These are phyloP conservation scores for Trichosporon sp. DNA, from an alignment of 1,284 basidiomycete species.

Conservation along the genomic window DNA sequence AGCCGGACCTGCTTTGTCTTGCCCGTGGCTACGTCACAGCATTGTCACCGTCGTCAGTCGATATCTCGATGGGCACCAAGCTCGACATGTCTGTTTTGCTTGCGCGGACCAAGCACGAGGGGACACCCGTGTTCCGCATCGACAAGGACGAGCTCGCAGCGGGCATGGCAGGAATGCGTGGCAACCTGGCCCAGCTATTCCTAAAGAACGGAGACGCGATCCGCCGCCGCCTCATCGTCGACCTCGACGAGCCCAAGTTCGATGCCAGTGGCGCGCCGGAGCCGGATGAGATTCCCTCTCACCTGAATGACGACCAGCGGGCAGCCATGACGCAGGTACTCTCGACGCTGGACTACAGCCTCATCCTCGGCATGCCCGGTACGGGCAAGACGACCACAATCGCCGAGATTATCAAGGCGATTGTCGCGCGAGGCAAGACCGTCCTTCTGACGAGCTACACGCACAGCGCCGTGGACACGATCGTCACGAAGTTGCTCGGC, in stretches of 20 bases:
- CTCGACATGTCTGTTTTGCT: conserved; percentile 59
- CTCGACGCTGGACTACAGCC: conserved; percentile 78
- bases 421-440: conserved; percentile 76
- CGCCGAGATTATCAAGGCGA: conserved; percentile 73
- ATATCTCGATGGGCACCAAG: conserved; percentile 74
- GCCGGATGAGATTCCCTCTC: conserved; percentile 27
- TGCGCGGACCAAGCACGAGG: conserved; percentile 44
- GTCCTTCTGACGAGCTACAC: conserved; percentile 90
- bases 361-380: conserved; percentile 95
- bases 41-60: conserved; percentile 62
- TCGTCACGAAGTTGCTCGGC: conserved; percentile 72
- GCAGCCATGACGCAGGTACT: conserved; percentile 70
- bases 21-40: conserved; percentile 77
- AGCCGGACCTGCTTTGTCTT: conserved; percentile 76
- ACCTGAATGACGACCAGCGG: conserved; percentile 71
- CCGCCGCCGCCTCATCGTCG: conserved; percentile 67
- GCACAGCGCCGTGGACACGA: conserved; percentile 95
- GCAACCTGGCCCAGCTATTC: conserved; percentile 86
- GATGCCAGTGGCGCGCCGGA: conserved; percentile 41
- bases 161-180: conserved; percentile 80
- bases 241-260: conserved; percentile 68
- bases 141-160: conserved; percentile 88
- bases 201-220: conserved; percentile 63
- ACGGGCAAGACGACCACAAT: conserved; percentile 97
- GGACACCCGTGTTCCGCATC: conserved; percentile 67